Conservation (phyloP, 805 yeast genomes). For the Kockiozyma suomiensis region DNA sequence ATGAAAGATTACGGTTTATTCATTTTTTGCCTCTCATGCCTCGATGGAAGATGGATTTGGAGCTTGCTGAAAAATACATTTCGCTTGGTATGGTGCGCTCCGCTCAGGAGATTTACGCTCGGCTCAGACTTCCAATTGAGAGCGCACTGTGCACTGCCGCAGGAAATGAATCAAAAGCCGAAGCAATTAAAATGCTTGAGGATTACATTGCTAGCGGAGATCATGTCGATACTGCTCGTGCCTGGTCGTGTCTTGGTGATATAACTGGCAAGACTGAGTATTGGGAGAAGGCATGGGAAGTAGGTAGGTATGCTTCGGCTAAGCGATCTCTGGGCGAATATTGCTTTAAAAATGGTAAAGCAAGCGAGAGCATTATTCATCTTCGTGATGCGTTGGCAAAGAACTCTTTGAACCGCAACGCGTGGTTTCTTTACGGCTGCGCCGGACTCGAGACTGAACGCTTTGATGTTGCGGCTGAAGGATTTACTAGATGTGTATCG, state of each 20-base stretch:
- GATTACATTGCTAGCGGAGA: conserved; percentile 48
- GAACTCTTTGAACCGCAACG: conserved; percentile 73
- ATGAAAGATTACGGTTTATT: conserved; percentile 65
- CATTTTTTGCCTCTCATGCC: conserved; percentile 79
- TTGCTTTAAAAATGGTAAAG: conserved; percentile 56
- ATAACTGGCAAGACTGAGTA: conserved; percentile 69
- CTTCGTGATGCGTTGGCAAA: conserved; percentile 72
- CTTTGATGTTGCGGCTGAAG: conserved; percentile 81
- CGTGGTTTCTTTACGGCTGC: conserved; percentile 94
- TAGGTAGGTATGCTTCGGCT: conserved; percentile 81
- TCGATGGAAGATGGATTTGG: conserved; percentile 80
- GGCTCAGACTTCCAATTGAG: conserved; percentile 74
- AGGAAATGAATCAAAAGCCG: conserved; percentile 53
- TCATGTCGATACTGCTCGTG: conserved; percentile 66
- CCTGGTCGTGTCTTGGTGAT: conserved; percentile 83
- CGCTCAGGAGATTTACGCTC: conserved; percentile 85
- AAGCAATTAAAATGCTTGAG: conserved; percentile 63
- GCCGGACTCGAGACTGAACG: conserved; percentile 74
- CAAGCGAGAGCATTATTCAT: conserved; percentile 61
- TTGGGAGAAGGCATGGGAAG: conserved; percentile 88
- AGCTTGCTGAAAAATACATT: conserved; percentile 83
- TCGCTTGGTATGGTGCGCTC: conserved; percentile 81
- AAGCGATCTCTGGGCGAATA: conserved; percentile 78
- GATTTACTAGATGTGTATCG: conserved; percentile 87
- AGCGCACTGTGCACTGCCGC: conserved; percentile 91